Conservation (phyloP, 2,329 filamentous ascomycete species). For the Talaromyces sp. region DNA sequence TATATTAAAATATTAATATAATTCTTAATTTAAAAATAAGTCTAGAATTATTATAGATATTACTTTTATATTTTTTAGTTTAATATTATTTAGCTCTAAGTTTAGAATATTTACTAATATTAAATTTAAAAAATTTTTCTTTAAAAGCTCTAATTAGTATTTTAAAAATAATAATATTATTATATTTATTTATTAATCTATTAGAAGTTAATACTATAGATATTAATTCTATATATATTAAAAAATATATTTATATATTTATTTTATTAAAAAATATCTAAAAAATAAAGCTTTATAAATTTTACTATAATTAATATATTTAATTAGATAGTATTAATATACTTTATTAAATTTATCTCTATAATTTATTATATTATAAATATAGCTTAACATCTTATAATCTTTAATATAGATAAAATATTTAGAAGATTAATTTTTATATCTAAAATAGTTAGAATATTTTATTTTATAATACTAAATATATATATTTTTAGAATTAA, state of each 20-base stretch:
- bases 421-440: background rate
- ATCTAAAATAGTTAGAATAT: background rate
- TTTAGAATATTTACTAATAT: background rate
- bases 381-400: background rate
- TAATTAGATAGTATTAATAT: too few relatives aligned
- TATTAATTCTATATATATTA: too few relatives aligned
- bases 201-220: too few relatives aligned
- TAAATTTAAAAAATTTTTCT: background rate
- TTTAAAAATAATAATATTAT: too few relatives aligned
- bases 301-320: too few relatives aligned
- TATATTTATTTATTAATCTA: too few relatives aligned
- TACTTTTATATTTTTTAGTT: too few relatives aligned
- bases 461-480: background rate
- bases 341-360: too few relatives aligned
- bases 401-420: background rate
- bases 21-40: background rate
- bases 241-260: too few relatives aligned
- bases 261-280: too few relatives aligned
- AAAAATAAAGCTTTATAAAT: too few relatives aligned
- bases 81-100: background rate
- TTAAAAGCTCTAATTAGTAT: too few relatives aligned
- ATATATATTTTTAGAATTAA: background rate
- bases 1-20: background rate
- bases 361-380: background rate
- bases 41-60: background rate